Base-by-base conservation (phyloP, 306 rosid genomes). In the Cajanus cajan region DNA sequence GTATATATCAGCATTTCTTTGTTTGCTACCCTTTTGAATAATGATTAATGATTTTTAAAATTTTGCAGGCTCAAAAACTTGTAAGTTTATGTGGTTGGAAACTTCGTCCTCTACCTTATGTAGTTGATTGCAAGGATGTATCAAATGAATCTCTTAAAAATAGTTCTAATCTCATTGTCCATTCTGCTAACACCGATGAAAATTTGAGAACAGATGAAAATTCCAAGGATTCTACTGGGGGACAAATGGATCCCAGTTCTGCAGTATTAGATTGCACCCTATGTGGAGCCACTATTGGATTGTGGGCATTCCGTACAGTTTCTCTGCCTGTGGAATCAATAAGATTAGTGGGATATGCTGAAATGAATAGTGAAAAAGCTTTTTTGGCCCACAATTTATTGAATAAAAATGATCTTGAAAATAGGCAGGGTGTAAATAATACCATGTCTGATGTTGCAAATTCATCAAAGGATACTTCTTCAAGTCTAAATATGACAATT, bases 241-340 rank as follows among this genome's bases (percentile, higher is more conserved):
- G 80, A 74, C 97, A 89, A 64, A 43, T 86, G 57, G 89, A 87
- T 83, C 90, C 89, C 81, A 84, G 71, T 86, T 95, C 98, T 81
- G 89, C 81, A 68, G 98, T 91, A 75, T 85, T 95, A 70, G 97
- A 93, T 84, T 95, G 99, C 84, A 76, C 81, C 78, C 90, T 91
- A 24, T 95, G 98, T 82, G 99, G 99, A 68, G 99, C 99, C 15
- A 87, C 90, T 71, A 90, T 91, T 71, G 99, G 99, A 71, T 89
- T 95, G 74, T 95, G 99, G 99, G 84, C 94, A 66, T 95, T 95
- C 84, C 68, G 83, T 72, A 86, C 89, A 4, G 78, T 87, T 81
- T 71, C 88, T 55, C 88, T 72, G 62, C 98, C 99, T 50, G 80
- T 89, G 71, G 96, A 95, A 74, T 73, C 87, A 78, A 65, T 95